These are phyloP conservation scores for Trichoderma parareesei DNA, from an alignment of 495 filamentous ascomycete species.

Conservation along the genomic window DNA sequence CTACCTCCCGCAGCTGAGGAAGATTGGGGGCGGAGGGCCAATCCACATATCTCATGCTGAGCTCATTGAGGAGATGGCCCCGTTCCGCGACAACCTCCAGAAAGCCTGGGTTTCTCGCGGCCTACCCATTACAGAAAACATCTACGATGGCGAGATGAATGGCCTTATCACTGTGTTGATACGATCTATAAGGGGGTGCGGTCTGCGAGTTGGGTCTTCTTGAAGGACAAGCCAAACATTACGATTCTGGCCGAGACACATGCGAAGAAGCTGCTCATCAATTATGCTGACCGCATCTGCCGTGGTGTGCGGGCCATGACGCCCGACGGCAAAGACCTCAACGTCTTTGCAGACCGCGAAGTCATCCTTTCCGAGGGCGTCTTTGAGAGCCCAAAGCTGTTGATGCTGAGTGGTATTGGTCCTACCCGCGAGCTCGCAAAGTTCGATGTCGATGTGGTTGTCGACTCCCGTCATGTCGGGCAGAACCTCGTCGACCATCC, in stretches of 20 bases:
- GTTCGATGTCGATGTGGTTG: slow-evolving; percentile 41
- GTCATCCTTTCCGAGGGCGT: slow-evolving; percentile 51
- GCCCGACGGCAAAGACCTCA: slow-evolving; percentile 29
- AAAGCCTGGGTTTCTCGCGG: slow-evolving; percentile 51
- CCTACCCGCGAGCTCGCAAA: slow-evolving; percentile 39
- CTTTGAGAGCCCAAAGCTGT: slow-evolving; percentile 50
- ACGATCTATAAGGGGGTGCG: slow-evolving; percentile 52
- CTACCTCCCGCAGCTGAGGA: slow-evolving; percentile 31
- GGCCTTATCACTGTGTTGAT: slow-evolving; percentile 49
- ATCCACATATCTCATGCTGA: slow-evolving; percentile 49
- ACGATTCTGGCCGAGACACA: slow-evolving; percentile 36
- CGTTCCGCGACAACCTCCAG: slow-evolving; percentile 47
- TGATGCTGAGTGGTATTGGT: slow-evolving; percentile 57
- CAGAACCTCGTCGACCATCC: slow-evolving; percentile 53
- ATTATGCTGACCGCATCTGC: slow-evolving; percentile 16
- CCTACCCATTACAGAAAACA: slow-evolving; percentile 40
- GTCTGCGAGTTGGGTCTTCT: slow-evolving; percentile 42
- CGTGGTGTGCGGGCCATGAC: slow-evolving; percentile 27
- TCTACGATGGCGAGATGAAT: slow-evolving; percentile 47
- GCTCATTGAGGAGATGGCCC: slow-evolving; percentile 42
- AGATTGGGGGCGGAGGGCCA: slow-evolving; percentile 43
- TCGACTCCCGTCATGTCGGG: slow-evolving; percentile 47
- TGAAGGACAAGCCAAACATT: slow-evolving; percentile 45
- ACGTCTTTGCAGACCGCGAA: slow-evolving; percentile 41
- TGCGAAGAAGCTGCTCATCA: slow-evolving; percentile 49